Evolutionary conservation across 2,329 filamentous ascomycete genomes (phyloP).

Genomic region (Aspergillus caelatus): DNA sequence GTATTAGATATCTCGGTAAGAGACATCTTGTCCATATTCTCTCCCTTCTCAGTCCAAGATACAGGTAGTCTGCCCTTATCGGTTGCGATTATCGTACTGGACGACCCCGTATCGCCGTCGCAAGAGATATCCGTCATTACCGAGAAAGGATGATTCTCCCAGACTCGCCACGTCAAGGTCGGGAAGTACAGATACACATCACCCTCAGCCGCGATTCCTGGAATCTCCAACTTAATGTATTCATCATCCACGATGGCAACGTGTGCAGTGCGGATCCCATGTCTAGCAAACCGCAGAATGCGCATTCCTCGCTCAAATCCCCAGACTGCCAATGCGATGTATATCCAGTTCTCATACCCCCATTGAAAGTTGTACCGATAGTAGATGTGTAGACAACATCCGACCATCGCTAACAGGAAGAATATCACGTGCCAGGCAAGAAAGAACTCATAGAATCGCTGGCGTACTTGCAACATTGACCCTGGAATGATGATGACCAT

Average conservation of each 20-base stretch:
- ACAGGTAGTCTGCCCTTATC: background rate
- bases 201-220: background rate
- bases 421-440: conserved; percentile 36
- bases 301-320: background rate
- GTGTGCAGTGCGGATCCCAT: background rate
- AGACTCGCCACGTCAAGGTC: conserved; percentile 7
- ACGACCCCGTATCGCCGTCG: background rate
- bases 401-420: conserved; percentile 32
- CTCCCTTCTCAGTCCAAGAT: background rate
- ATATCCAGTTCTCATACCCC: conserved; percentile 52
- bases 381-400: conserved; percentile 40
- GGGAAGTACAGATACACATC: conserved; percentile 9
- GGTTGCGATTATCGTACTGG: background rate
- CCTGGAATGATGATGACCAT: conserved; percentile 24
- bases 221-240: conserved; percentile 4
- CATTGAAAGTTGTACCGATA: conserved; percentile 45
- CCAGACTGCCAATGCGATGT: conserved; percentile 1
- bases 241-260: conserved; percentile 1
- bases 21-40: background rate
- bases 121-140: background rate
- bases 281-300: background rate
- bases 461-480: conserved; percentile 32
- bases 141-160: conserved; percentile 12
- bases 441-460: conserved; percentile 38
- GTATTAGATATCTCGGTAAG: background rate